phyloP scores from a whole-genome alignment of 345 rosid genomes.

The Physaria fendleri region DNA sequence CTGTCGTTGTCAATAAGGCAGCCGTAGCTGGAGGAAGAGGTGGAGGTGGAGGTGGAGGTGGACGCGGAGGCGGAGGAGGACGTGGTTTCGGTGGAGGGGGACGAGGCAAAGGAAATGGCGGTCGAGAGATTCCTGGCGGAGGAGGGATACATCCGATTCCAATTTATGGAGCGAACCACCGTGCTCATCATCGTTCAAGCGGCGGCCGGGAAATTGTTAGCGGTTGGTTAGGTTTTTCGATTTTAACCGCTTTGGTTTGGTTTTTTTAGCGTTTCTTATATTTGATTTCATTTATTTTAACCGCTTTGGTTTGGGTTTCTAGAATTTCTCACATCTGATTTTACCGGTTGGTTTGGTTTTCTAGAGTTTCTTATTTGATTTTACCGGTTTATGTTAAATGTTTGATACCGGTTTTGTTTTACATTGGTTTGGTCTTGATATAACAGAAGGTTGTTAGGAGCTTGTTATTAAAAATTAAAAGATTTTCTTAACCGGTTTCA shows the following conservation, averaged over 20 bases:
- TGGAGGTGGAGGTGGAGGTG: neutral
- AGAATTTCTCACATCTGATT: neutral
- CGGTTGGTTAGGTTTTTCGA: slow-evolving; percentile 5
- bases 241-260: slow-evolving; percentile 23
- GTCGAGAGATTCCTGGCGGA: neutral
- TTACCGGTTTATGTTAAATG: slow-evolving; percentile 9
- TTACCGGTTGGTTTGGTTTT: slow-evolving; percentile 15
- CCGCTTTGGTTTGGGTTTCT: slow-evolving; percentile 18
- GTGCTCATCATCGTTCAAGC: slow-evolving; percentile 16
- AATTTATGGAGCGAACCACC: slow-evolving; percentile 12
- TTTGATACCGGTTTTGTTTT: slow-evolving; percentile 12
- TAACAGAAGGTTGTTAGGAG: neutral
- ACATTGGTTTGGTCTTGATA: slow-evolving; percentile 4
- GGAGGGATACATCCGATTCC: neutral
- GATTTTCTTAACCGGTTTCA: neutral
- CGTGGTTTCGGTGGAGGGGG: neutral
- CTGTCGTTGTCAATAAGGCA: slow-evolving; percentile 1
- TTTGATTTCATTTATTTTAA: no score
- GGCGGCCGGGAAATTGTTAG: slow-evolving; percentile 8
- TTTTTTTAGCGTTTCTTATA: neutral
- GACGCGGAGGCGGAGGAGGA: neutral
- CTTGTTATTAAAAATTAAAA: no score
- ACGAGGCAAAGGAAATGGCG: neutral
- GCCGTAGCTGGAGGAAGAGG: neutral
- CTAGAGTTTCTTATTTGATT: neutral